These are phyloP conservation scores for Zymoseptoria passerinii DNA, from an alignment of 2,329 filamentous ascomycete genomes.

Conservation along the genomic window DNA sequence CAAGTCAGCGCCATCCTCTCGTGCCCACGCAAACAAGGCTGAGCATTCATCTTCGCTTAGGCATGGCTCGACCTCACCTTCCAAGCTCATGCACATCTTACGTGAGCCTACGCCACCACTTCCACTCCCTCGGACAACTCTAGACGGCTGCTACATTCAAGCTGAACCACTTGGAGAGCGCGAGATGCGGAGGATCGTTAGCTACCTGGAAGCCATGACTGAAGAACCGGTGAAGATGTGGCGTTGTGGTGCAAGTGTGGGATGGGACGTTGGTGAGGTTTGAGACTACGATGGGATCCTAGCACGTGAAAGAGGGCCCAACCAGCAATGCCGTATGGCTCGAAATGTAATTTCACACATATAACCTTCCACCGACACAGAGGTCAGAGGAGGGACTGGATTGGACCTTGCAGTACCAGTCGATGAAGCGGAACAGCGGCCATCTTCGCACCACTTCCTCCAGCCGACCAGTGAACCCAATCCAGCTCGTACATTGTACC, in stretches of 20 bases:
- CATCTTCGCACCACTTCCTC: background rate
- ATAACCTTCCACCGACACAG: too few relatives aligned
- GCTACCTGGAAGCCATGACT: background rate
- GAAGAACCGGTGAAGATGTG: background rate
- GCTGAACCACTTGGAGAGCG: background rate
- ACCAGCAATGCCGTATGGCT: background rate
- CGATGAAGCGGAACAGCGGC: background rate
- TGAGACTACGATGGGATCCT: background rate
- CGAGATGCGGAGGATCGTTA: background rate
- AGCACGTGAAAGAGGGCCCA: background rate
- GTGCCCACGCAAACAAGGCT: too few relatives aligned
- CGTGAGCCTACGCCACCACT: background rate
- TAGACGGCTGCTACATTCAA: background rate
- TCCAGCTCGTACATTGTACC: background rate
- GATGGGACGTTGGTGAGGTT: background rate
- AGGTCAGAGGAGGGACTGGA: background rate
- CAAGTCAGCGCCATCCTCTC: too few relatives aligned
- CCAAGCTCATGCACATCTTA: background rate
- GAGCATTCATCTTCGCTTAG: too few relatives aligned
- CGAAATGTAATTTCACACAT: too few relatives aligned
- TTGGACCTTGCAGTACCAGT: background rate
- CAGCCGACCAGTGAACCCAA: background rate
- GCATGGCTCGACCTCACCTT: too few relatives aligned
- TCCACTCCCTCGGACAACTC: background rate
- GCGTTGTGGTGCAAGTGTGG: background rate